Conservation (phyloP, 305 asterid genomes). For the Ilex paraguariensis region DNA sequence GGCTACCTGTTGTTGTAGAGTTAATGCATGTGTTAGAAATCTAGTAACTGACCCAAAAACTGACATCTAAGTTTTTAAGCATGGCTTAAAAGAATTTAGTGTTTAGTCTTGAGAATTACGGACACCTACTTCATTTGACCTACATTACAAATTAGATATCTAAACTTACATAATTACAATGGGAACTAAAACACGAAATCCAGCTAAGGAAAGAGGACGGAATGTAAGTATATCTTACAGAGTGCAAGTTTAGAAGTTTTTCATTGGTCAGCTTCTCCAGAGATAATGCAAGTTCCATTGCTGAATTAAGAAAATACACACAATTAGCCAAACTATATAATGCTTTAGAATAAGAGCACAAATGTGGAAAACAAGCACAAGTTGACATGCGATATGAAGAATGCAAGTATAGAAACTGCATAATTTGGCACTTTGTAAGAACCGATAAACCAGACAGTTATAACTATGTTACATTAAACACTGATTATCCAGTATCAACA, state of each 20-base stretch:
- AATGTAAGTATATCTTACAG: constrained; percentile 39
- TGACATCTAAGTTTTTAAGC: too few species aligned
- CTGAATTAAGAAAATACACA: constrained; percentile 23
- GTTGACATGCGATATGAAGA: background rate
- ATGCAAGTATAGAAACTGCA: background rate
- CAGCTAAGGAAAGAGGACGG: background rate
- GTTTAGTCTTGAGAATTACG: too few species aligned
- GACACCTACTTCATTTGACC: background rate
- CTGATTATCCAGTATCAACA: background rate
- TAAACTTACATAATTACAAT: background rate
- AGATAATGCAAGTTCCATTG: constrained; percentile 84
- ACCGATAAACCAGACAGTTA: background rate
- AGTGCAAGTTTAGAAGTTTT: constrained; percentile 70
- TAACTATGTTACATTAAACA: background rate
- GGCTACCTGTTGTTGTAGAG: constrained; percentile 51
- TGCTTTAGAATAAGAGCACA: background rate
- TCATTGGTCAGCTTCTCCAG: constrained; percentile 79
- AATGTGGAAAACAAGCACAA: background rate
- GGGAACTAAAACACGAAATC: too few species aligned
- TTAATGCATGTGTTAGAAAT: constrained; percentile 10
- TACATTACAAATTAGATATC: background rate
- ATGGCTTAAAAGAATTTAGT: too few species aligned
- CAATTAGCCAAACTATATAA: background rate
- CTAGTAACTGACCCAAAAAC: background rate
- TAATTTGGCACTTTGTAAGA: background rate